These are phyloP conservation scores for Populus tomentosa DNA, from an alignment of 441 rosid genomes.

Conservation along the genomic window DNA sequence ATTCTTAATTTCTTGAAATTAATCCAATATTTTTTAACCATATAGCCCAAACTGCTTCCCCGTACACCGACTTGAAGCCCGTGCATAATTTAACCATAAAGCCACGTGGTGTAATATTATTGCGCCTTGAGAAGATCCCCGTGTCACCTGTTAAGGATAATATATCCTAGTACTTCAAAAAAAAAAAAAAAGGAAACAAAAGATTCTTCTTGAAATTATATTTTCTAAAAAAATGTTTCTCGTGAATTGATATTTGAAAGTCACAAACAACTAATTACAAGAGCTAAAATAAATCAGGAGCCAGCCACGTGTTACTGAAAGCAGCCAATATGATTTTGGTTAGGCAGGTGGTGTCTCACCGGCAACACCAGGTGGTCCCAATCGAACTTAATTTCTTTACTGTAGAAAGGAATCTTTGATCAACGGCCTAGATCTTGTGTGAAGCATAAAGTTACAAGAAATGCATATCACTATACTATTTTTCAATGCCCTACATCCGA, in stretches of 20 bases:
- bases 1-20: no score
- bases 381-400: not conserved
- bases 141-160: not conserved
- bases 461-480: not conserved
- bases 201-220: not conserved
- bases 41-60: not conserved
- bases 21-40: not conserved
- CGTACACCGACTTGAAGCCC: not conserved
- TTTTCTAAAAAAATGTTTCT: not conserved
- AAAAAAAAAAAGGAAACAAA: no score
- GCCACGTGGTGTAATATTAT: not conserved
- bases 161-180: not conserved
- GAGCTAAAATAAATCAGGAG: not conserved
- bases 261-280: no score
- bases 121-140: not conserved
- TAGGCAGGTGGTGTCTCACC: conserved; percentile 18
- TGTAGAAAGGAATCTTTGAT: not conserved
- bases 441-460: conserved; percentile 13
- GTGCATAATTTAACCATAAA: not conserved
- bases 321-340: not conserved
- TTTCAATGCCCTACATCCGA: not conserved
- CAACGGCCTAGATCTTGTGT: conserved; percentile 29
- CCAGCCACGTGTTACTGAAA: not conserved
- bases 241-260: not conserved
- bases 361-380: not conserved